phyloP scores from a whole-genome alignment of 768 basidiomycete genomes.

The Tulasnella sp. region DNA sequence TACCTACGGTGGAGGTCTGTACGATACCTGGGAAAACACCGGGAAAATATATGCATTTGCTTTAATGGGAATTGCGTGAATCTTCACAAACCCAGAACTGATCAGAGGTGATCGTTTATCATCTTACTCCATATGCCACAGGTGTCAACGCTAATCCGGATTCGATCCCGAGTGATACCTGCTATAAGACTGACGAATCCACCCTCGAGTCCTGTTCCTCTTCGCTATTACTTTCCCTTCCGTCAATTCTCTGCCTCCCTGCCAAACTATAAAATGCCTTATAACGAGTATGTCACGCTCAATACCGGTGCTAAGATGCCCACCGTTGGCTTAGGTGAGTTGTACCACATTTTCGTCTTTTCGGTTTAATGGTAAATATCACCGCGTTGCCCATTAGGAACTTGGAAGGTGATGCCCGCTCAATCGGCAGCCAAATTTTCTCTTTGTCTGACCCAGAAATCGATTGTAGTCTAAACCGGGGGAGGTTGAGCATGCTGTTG shows the following conservation, averaged over 20 bases:
- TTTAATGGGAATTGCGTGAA: too few species aligned
- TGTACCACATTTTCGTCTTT: not conserved
- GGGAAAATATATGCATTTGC: too few species aligned
- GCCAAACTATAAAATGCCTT: slow-evolving; percentile 31
- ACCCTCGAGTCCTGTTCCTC: not conserved
- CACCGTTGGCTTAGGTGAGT: slow-evolving; percentile 65
- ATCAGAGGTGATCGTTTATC: too few species aligned
- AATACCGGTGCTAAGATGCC: slow-evolving; percentile 47
- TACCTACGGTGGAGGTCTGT: not conserved
- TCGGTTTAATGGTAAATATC: too few species aligned
- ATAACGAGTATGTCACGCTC: slow-evolving; percentile 32
- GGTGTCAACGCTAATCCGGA: not conserved
- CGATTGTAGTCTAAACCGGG: slow-evolving; percentile 64
- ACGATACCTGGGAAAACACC: too few species aligned
- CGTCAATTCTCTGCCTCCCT: not conserved
- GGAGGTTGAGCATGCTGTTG: slow-evolving; percentile 38
- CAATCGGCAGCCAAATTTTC: not conserved
- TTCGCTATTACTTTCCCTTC: not conserved
- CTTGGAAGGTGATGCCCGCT: not conserved
- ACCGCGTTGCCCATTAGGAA: not conserved
- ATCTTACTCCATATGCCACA: not conserved
- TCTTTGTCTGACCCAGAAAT: not conserved
- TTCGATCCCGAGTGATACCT: not conserved
- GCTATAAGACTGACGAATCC: not conserved
- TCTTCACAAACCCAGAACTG: not conserved